Evolutionary conservation across 352 stramenopile species (phyloP).

Genomic region (Phytopythium chamaehyphon): DNA sequence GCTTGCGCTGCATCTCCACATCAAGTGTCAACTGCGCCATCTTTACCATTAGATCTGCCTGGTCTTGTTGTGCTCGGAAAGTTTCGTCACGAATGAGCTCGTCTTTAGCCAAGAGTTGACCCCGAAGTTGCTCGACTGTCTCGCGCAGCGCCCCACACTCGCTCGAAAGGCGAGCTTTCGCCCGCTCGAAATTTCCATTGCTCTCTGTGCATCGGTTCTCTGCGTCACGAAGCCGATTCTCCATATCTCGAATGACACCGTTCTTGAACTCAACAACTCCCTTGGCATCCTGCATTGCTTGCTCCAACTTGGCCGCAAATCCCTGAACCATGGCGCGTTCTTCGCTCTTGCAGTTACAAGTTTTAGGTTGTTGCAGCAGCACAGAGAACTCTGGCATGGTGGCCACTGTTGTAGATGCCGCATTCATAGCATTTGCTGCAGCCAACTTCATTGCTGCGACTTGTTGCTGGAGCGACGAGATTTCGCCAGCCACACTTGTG

Average conservation of each 20-base stretch:
- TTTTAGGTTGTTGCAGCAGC: no score
- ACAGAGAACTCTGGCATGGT: neutral
- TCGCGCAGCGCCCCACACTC: constrained; percentile 10
- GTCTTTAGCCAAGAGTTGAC: constrained; percentile 1
- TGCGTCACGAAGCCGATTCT: constrained; percentile 30
- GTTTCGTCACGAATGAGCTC: constrained; percentile 12
- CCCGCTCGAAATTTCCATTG: constrained; percentile 12
- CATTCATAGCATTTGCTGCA: neutral
- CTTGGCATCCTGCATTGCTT: constrained; percentile 66
- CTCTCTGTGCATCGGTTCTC: constrained; percentile 17
- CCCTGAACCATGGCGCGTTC: constrained; percentile 50
- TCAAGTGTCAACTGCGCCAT: constrained; percentile 28
- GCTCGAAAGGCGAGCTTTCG: constrained; percentile 5
- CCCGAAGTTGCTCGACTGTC: constrained; percentile 18
- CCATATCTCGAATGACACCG: constrained; percentile 41
- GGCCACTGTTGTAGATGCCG: neutral
- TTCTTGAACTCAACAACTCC: constrained; percentile 70
- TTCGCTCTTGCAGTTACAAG: neutral
- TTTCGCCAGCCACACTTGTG: constrained; percentile 30
- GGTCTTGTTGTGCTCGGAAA: constrained; percentile 22
- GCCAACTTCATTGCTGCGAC: constrained; percentile 30
- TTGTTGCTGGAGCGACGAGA: constrained; percentile 41
- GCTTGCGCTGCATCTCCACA: constrained; percentile 18
- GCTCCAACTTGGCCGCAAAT: constrained; percentile 47
- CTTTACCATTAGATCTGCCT: constrained; percentile 24